phyloP scores from a whole-genome alignment of 257 asterid species.

The Solanum phureja region DNA sequence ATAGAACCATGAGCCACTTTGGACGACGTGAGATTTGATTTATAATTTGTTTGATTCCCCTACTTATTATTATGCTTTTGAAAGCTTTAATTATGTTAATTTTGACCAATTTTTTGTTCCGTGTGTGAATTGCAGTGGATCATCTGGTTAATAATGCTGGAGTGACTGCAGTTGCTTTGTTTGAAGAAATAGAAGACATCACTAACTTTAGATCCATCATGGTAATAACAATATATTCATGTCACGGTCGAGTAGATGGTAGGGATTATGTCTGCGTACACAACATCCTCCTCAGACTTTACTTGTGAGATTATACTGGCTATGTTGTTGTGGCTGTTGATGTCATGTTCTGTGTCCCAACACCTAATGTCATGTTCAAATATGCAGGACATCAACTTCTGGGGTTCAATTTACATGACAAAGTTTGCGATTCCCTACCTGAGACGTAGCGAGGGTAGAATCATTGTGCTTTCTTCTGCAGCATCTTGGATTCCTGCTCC shows the following conservation, averaged over 20 bases:
- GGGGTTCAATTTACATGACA: slow-evolving; percentile 67
- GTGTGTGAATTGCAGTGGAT: slow-evolving; percentile 30
- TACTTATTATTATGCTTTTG: not conserved
- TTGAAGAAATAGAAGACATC: slow-evolving; percentile 48
- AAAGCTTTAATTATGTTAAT: not conserved
- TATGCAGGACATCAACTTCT: slow-evolving; percentile 62
- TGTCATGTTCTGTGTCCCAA: not conserved
- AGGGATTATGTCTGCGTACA: not conserved
- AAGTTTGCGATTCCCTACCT: slow-evolving; percentile 44
- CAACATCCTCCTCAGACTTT: not conserved
- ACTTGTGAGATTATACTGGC: not conserved
- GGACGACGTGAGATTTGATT: slow-evolving; percentile 32
- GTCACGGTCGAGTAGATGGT: not conserved
- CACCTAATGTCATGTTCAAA: not conserved
- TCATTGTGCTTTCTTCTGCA: slow-evolving; percentile 55
- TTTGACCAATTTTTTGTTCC: too few species aligned
- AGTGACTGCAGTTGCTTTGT: slow-evolving; percentile 30
- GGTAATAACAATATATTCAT: slow-evolving; percentile 12
- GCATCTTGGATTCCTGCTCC: slow-evolving; percentile 73
- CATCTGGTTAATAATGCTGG: slow-evolving; percentile 76
- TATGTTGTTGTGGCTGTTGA: not conserved
- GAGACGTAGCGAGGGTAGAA: slow-evolving; percentile 43
- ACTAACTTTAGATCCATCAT: slow-evolving; percentile 30
- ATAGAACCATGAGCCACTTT: slow-evolving; percentile 44
- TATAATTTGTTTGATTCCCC: not conserved